Conservation (phyloP, 1,284 basidiomycete genomes). For the Takashimella tepidaria region DNA sequence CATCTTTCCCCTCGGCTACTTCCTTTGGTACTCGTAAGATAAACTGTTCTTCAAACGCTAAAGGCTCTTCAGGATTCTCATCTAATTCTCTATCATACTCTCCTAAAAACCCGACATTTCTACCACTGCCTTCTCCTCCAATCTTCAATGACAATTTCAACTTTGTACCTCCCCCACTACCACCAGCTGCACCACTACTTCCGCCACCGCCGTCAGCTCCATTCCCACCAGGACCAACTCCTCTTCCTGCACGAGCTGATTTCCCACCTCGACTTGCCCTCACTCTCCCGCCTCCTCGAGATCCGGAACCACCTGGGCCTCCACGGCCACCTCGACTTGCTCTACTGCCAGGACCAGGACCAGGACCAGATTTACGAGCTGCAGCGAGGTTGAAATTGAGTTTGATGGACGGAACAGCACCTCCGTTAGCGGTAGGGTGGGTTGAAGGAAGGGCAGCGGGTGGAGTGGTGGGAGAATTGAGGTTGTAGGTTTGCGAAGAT, state of each 20-base stretch:
- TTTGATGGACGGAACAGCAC: not conserved
- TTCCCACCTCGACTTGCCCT: conserved; percentile 9
- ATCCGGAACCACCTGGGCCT: conserved; percentile 8
- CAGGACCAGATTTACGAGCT: not conserved
- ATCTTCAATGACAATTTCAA: conserved; percentile 41
- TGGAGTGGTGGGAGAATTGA: not conserved
- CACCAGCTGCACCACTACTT: conserved; percentile 2
- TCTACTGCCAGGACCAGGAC: conserved; percentile 17
- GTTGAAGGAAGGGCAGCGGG: not conserved
- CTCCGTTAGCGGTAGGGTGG: no score
- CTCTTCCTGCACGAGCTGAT: conserved; percentile 13
- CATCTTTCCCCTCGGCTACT: conserved; percentile 39
- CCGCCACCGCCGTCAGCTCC: not conserved
- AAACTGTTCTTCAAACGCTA: conserved; percentile 97
- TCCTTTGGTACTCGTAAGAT: conserved; percentile 81
- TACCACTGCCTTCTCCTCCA: conserved; percentile 14
- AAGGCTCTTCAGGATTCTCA: conserved; percentile 77
- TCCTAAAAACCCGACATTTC: conserved; percentile 58
- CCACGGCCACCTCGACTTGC: conserved; percentile 12
- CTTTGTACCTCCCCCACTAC: conserved; percentile 15
- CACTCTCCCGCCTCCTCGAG: conserved; percentile 6
- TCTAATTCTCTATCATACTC: conserved; percentile 91
- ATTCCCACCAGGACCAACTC: not conserved
- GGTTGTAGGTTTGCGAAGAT: not conserved
- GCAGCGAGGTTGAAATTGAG: not conserved